Conservation (phyloP, 306 rosid species). For the Trifolium subterraneum region DNA sequence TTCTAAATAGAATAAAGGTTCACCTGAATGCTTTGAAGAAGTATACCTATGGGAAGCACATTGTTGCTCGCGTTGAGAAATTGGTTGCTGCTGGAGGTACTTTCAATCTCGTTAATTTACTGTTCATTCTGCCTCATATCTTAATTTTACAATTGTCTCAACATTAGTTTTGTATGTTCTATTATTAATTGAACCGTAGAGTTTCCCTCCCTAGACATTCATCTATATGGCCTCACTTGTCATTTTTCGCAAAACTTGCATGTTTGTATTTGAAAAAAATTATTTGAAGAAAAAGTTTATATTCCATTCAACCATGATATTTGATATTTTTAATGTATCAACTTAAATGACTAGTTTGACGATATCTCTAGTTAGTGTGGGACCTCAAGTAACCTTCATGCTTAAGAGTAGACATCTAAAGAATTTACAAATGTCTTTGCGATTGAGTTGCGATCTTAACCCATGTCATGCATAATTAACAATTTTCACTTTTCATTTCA, state of each 20-base stretch:
- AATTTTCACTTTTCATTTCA: not conserved
- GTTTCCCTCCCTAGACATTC: not conserved
- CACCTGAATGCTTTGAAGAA: slow-evolving; percentile 95
- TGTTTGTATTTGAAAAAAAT: not conserved
- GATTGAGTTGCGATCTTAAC: not conserved
- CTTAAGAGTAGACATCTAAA: not conserved
- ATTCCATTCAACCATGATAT: slow-evolving; percentile 17
- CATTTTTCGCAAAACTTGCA: slow-evolving; percentile 17
- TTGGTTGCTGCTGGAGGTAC: slow-evolving; percentile 98
- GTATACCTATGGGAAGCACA: slow-evolving; percentile 95
- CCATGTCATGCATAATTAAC: not conserved
- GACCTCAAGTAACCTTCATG: not conserved
- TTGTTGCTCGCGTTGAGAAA: slow-evolving; percentile 97
- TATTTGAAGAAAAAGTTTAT: not conserved
- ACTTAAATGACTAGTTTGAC: not conserved
- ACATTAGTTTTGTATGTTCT: not conserved
- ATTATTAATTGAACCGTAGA: not conserved
- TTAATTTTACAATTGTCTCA: not conserved
- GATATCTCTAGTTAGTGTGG: not conserved
- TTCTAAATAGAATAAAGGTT: slow-evolving; percentile 89
- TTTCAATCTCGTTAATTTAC: slow-evolving; percentile 21
- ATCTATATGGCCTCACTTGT: not conserved
- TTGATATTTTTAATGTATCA: not conserved
- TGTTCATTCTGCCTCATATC: not conserved
- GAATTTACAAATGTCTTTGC: not conserved